Evolutionary conservation across 2,329 filamentous ascomycete genomes (phyloP), one percentile per base, ranked within the genome.

Genomic region (Colletotrichum abscissum): DNA sequence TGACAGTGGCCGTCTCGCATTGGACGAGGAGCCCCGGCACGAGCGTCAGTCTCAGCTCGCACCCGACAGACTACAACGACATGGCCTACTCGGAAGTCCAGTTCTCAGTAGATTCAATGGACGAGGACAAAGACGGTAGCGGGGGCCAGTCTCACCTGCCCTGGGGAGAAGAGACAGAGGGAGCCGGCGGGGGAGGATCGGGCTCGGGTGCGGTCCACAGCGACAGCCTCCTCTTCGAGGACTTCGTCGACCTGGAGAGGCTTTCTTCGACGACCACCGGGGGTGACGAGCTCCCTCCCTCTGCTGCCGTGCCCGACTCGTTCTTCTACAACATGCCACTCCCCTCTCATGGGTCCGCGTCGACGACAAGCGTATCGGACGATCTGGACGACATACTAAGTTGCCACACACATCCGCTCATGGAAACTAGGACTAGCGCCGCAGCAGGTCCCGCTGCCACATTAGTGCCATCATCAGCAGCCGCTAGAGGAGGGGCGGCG

Each of bases 191-290:
- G 38, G 57, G 54, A 49, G 65, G 60, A 66, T 52, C 60, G 66
- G 62, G 65, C 52, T 63, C 56, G 54, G 64, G 60, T 46, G 46
- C 38, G 14, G 58, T 30, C 38, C 69, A 59, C 26, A 63, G 64
- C 66, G 73, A 73, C 57, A 69, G 67, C 42, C 72, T 84, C 59
- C 69, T 78, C 22, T 75, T 79, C 26, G 71, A 78, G 24, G 72
- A 82, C 11, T 78, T 85, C 1, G 63, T 80, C 64, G 69, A 75
- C 5, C 73, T 82, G 12, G 75, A 81, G 16, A 68, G 72, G 49
- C 68, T 72, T 63, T 74, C 72, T 42, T 42, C 38, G 38, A 42
- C 16, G 56, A 65, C 62, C 30, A 55, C 63, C 59, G 58, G 63
- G 49, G 74, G 49, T 30, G 66, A 75, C 66, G 74, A 73, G 63